Conservation (phyloP, 371 early-diverging fungal species). For the Mortierella sp. region DNA sequence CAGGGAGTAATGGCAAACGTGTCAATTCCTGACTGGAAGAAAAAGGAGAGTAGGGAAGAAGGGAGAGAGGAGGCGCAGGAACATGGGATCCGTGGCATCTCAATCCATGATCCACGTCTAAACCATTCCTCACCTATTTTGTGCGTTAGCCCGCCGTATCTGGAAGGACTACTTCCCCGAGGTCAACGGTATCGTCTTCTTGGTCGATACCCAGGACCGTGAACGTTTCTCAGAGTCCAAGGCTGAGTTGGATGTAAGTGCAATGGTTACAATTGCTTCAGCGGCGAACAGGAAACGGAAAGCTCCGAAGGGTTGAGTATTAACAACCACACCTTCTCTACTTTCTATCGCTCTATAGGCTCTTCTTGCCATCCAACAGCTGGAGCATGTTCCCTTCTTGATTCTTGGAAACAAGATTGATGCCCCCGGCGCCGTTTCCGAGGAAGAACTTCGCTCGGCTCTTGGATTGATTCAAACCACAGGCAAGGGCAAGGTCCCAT, state of each 20-base stretch:
- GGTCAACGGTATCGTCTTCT: conserved; percentile 95
- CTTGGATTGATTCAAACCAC: conserved; percentile 96
- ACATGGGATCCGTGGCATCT: no score
- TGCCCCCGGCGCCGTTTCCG: conserved; percentile 92
- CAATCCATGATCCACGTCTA: no score
- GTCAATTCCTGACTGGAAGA: conserved; percentile 3
- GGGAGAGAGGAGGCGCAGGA: not conserved
- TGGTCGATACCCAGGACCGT: conserved; percentile 93
- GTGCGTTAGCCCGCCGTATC: conserved; percentile 85
- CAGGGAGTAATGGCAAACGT: conserved; percentile 8
- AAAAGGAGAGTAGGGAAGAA: not conserved
- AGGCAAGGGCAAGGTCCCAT: conserved; percentile 95
- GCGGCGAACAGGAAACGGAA: not conserved
- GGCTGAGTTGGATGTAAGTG: conserved; percentile 91
- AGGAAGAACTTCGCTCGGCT: conserved; percentile 88
- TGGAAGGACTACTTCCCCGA: conserved; percentile 99
- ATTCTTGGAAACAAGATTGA: conserved; percentile 99
- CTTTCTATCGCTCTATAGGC: conserved; percentile 63
- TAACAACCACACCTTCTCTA: conserved; percentile 4
- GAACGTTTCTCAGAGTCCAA: conserved; percentile 90
- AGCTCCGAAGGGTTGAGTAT: not conserved
- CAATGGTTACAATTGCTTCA: no score
- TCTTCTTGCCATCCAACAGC: conserved; percentile 92
- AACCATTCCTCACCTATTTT: no score
- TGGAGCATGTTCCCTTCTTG: conserved; percentile 92